phyloP scores from a whole-genome alignment of 129 eudicot genomes.

The Cynara cardunculus region DNA sequence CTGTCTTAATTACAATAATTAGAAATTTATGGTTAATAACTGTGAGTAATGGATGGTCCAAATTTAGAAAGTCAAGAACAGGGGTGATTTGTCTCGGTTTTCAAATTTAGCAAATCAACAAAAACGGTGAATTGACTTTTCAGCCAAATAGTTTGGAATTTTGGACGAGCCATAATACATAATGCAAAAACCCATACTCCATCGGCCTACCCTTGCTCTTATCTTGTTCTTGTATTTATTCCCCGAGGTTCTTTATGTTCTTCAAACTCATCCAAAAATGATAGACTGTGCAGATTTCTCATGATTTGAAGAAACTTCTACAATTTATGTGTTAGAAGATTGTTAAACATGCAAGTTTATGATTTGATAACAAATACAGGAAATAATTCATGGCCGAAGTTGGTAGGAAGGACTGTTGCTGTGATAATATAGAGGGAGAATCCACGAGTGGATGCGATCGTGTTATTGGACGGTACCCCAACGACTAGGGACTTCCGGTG shows the following conservation, averaged over 20 bases:
- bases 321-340: not conserved
- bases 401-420: slow-evolving; percentile 21
- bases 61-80: not conserved
- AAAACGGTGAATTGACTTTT: not conserved
- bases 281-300: not conserved
- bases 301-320: not conserved
- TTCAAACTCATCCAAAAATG: slow-evolving; percentile 17
- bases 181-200: not conserved
- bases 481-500: slow-evolving; percentile 37
- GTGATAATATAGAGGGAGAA: slow-evolving; percentile 40
- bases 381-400: slow-evolving; percentile 51
- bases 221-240: slow-evolving; percentile 8
- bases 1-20: not conserved
- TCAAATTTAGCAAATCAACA: not conserved
- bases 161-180: not conserved
- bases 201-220: not conserved
- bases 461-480: slow-evolving; percentile 41
- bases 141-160: not conserved
- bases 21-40: not conserved
- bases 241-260: not conserved
- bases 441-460: slow-evolving; percentile 36
- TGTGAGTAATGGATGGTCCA: not conserved
- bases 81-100: not conserved
- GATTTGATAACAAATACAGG: slow-evolving; percentile 18
- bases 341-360: not conserved